Conservation (phyloP, 2,329 filamentous ascomycete species). For the Metarhizium robertsii region DNA sequence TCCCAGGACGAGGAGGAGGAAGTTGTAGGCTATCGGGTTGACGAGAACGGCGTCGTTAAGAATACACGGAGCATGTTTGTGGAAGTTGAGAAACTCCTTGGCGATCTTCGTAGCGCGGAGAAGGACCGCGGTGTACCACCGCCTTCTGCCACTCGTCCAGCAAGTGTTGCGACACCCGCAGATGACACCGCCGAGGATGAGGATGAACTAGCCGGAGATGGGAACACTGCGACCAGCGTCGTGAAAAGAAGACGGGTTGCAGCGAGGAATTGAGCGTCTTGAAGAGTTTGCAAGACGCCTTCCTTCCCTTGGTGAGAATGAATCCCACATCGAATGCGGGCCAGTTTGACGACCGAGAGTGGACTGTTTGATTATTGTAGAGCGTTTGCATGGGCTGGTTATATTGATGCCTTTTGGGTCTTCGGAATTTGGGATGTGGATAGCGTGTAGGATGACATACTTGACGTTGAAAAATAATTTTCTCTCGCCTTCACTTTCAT, state of each 20-base stretch:
- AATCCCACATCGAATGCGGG: background rate
- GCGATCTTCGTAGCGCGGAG: conserved; percentile 67
- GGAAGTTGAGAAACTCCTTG: conserved; percentile 72
- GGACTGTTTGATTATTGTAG: background rate
- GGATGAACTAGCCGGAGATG: conserved; percentile 36
- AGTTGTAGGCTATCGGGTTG: conserved; percentile 53
- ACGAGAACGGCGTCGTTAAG: conserved; percentile 79
- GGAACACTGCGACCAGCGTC: conserved; percentile 20
- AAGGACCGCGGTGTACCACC: conserved; percentile 34
- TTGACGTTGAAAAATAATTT: background rate
- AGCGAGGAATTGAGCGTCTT: conserved; percentile 20
- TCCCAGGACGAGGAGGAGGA: conserved; percentile 34
- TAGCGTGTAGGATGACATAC: background rate
- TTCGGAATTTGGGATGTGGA: background rate
- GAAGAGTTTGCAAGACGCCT: background rate
- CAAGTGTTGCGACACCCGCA: conserved; percentile 30
- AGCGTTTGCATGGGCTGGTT: background rate
- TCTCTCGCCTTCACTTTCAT: background rate
- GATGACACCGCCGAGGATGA: conserved; percentile 41
- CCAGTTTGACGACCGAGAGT: background rate
- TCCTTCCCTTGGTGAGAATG: no score
- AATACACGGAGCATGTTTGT: conserved; percentile 85
- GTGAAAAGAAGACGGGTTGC: conserved; percentile 27
- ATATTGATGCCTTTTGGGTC: background rate
- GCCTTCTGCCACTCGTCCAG: conserved; percentile 22